phyloP scores from a whole-genome alignment of 208 protist species.

The Zelonia costaricensis region DNA sequence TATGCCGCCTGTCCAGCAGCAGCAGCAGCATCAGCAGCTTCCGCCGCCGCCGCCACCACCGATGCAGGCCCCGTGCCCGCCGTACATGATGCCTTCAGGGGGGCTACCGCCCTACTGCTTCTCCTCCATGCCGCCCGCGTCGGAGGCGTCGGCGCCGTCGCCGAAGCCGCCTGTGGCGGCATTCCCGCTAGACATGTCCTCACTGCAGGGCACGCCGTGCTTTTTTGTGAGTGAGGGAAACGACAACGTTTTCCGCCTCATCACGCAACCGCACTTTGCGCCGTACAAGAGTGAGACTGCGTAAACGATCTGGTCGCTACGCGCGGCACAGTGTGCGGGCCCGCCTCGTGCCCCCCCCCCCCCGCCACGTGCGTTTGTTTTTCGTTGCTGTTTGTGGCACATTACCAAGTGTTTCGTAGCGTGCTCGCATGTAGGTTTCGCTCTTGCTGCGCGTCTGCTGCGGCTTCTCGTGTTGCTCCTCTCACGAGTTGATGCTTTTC shows the following conservation, averaged over 20 bases:
- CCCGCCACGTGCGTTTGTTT: no score
- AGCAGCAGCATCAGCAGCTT: background rate
- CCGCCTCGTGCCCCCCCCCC: no score
- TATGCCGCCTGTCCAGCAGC: background rate
- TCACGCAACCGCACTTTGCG: conserved; percentile 25
- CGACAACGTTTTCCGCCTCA: conserved; percentile 39
- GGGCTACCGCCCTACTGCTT: conserved; percentile 14
- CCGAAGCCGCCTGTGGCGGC: conserved; percentile 7
- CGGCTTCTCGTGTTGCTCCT: no score
- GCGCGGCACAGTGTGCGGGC: no score
- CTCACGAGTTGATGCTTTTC: no score
- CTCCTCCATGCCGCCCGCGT: background rate
- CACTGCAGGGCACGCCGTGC: conserved; percentile 20
- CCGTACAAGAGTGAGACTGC: conserved; percentile 5
- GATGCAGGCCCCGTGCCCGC: background rate
- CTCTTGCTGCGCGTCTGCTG: no score
- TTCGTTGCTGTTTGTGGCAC: no score
- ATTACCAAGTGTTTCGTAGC: no score
- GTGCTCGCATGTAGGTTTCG: no score
- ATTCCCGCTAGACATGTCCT: conserved; percentile 21
- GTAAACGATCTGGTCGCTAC: no score
- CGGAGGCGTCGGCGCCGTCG: background rate
- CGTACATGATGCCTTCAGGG: conserved; percentile 9
- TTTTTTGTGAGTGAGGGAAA: conserved; percentile 37
- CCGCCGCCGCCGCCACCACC: background rate